These are phyloP conservation scores for Pachysolen tannophilus DNA, from an alignment of 805 yeast genomes.

Conservation along the genomic window DNA sequence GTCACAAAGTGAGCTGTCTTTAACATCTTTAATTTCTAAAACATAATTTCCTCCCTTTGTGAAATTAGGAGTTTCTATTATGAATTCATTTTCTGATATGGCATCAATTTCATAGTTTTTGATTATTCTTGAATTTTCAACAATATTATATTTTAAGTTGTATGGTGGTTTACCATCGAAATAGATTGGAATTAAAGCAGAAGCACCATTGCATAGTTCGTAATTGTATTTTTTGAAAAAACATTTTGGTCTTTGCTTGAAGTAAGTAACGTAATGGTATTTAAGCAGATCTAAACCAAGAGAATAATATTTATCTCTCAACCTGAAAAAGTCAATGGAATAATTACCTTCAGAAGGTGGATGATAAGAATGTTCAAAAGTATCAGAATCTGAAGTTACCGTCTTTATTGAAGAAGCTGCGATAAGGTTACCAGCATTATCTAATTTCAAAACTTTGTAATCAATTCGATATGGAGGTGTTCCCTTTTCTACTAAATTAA, in stretches of 20 bases:
- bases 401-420: conserved; percentile 14
- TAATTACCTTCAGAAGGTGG: conserved; percentile 82
- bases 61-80: conserved; percentile 48
- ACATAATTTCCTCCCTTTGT: conserved; percentile 66
- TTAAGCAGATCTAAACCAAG: conserved; percentile 25
- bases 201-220: conserved; percentile 22
- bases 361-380: conserved; percentile 47
- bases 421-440: conserved; percentile 22
- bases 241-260: conserved; percentile 63
- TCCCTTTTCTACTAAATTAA: conserved; percentile 63
- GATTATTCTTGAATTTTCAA: conserved; percentile 44
- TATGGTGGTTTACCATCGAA: conserved; percentile 82
- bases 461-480: conserved; percentile 73
- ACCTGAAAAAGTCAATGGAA: conserved; percentile 56
- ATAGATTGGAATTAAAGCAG: conserved; percentile 40
- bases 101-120: conserved; percentile 31
- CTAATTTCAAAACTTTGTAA: conserved; percentile 50
- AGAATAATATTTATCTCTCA: conserved; percentile 57
- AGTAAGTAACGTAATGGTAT: conserved; percentile 57
- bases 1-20: conserved; percentile 72
- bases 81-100: conserved; percentile 27
- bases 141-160: conserved; percentile 56
- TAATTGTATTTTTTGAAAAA: conserved; percentile 20
- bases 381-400: conserved; percentile 23
- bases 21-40: conserved; percentile 53